Evolutionary conservation across 805 yeast species (phyloP).

Genomic region (Cyberlindnera misumaiensis): DNA sequence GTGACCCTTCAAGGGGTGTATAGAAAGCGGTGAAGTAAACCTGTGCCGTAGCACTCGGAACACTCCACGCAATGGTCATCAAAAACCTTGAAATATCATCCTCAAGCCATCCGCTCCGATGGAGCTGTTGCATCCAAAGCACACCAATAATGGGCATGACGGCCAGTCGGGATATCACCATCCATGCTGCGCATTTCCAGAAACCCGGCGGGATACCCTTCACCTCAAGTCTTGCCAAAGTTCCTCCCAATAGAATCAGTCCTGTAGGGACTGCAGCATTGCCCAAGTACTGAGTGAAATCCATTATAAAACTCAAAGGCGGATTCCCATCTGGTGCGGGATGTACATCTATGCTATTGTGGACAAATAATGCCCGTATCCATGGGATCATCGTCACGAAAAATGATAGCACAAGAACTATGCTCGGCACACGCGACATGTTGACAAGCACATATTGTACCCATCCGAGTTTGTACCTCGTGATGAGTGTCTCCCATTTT

Average conservation of each 20-base stretch:
- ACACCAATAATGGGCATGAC: constrained; percentile 77
- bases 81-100: constrained; percentile 59
- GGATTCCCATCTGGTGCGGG: constrained; percentile 81
- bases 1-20: constrained; percentile 55
- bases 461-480: constrained; percentile 26
- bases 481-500: constrained; percentile 19
- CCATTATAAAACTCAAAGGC: constrained; percentile 79
- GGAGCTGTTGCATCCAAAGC: constrained; percentile 55
- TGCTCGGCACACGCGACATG: constrained; percentile 63
- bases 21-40: constrained; percentile 85
- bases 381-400: constrained; percentile 83
- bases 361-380: constrained; percentile 65
- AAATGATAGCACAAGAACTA: constrained; percentile 60
- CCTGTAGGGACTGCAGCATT: constrained; percentile 89
- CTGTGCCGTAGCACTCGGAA: constrained; percentile 85
- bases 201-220: constrained; percentile 59
- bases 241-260: constrained; percentile 74
- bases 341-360: constrained; percentile 19
- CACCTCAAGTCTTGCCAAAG: constrained; percentile 69
- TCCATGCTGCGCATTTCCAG: constrained; percentile 54
- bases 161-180: constrained; percentile 54
- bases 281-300: constrained; percentile 72
- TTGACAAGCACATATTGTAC: constrained; percentile 37
- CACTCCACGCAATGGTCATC: constrained; percentile 63
- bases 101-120: constrained; percentile 57